These are phyloP conservation scores for Auxenochlorella protothecoides DNA, from an alignment of 139 green algal genomes.

Conservation along the genomic window DNA sequence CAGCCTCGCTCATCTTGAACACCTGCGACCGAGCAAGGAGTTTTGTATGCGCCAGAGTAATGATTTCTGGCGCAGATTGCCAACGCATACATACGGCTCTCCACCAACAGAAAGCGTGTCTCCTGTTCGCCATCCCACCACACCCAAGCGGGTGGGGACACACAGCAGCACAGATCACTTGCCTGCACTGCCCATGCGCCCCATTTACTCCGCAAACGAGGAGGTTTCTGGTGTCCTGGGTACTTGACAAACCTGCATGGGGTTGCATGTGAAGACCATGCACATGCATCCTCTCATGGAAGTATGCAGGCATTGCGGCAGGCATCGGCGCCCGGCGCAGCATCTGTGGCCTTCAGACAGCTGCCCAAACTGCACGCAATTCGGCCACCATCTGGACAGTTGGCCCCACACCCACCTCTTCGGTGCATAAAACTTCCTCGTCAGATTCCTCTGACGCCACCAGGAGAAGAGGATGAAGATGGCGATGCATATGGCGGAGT, in stretches of 20 bases:
- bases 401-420: constrained; percentile 1
- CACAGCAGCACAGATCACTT: not conserved
- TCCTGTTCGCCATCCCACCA: too few species aligned
- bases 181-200: constrained; percentile 10
- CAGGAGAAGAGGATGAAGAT: constrained; percentile 11
- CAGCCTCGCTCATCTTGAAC: constrained; percentile 6
- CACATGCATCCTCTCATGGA: not conserved
- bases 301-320: too few species aligned
- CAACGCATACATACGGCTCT: too few species aligned
- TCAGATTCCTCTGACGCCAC: constrained; percentile 7
- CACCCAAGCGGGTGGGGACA: not conserved
- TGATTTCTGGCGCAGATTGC: too few species aligned
- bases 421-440: constrained; percentile 16
- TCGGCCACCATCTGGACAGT: too few species aligned
- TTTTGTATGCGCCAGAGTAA: too few species aligned
- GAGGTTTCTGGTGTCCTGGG: not conserved
- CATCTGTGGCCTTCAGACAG: too few species aligned
- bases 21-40: not conserved
- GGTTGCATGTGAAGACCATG: not conserved
- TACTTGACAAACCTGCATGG: not conserved
- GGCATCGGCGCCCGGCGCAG: too few species aligned
- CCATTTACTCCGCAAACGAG: not conserved
- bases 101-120: too few species aligned
- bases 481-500: not conserved
- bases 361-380: too few species aligned